Conservation (phyloP, 495 filamentous ascomycete genomes). For the Lophiotrema nucula region DNA sequence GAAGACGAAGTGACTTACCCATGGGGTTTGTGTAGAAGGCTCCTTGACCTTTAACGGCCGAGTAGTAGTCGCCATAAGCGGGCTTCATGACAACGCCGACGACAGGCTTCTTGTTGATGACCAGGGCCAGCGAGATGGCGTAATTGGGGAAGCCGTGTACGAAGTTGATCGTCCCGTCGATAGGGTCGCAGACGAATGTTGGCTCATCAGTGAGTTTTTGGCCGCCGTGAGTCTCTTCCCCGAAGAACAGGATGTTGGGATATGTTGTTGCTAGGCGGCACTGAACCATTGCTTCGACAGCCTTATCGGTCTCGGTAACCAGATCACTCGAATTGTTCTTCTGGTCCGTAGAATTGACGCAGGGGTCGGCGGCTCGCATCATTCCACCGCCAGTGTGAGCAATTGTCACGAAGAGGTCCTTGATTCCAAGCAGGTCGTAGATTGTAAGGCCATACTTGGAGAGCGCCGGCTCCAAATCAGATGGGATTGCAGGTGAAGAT, state of each 20-base stretch:
- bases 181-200: slow-evolving; percentile 33
- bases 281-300: slow-evolving; percentile 29
- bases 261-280: slow-evolving; percentile 3
- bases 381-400: slow-evolving; percentile 24
- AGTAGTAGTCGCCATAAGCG: slow-evolving; percentile 22
- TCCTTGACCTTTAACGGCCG: slow-evolving; percentile 24
- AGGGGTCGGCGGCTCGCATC: slow-evolving; percentile 26
- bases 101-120: slow-evolving; percentile 23
- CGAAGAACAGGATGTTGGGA: slow-evolving; percentile 28
- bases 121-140: slow-evolving; percentile 29
- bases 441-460: neutral
- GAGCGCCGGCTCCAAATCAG: neutral
- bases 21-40: slow-evolving; percentile 13
- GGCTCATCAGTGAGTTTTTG: slow-evolving; percentile 22
- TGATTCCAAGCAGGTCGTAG: slow-evolving; percentile 1
- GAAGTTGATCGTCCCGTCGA: slow-evolving; percentile 35
- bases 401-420: slow-evolving; percentile 14
- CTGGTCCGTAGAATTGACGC: slow-evolving; percentile 10
- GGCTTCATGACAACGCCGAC: slow-evolving; percentile 33
- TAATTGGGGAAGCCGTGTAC: slow-evolving; percentile 32
- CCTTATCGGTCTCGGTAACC: slow-evolving; percentile 28
- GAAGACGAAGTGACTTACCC: slow-evolving; percentile 9
- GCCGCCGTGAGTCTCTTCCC: slow-evolving; percentile 32
- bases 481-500: neutral
- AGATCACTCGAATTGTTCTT: slow-evolving; percentile 30